Conservation (phyloP, 441 rosid genomes). For the Isatis lusitanica region DNA sequence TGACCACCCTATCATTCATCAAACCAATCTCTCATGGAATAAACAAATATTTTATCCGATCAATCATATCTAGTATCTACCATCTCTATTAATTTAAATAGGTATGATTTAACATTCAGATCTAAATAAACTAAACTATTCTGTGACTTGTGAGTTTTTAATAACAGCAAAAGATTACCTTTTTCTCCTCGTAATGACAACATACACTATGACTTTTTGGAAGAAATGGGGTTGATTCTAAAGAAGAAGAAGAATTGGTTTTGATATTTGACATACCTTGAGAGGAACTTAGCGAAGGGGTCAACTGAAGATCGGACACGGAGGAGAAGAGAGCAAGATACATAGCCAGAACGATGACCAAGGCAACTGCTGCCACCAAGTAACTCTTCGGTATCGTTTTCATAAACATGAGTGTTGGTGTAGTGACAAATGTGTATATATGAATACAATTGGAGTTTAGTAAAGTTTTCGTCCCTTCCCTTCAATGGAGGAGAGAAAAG, state of each 20-base stretch:
- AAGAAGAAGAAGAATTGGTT: background rate
- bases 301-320: conserved; percentile 1
- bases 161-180: background rate
- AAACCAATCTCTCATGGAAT: background rate
- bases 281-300: conserved; percentile 5
- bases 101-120: background rate
- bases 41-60: background rate
- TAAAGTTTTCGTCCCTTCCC: background rate
- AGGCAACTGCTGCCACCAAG: background rate
- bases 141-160: background rate
- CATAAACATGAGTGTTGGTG: background rate
- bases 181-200: background rate
- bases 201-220: background rate
- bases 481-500: conserved; percentile 21
- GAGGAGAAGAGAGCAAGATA: conserved; percentile 13
- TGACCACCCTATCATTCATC: too few species aligned
- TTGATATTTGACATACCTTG: conserved; percentile 26
- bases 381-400: conserved; percentile 1
- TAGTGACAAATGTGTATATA: background rate
- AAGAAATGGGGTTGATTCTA: background rate
- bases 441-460: background rate
- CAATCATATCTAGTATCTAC: background rate
- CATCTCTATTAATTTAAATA: background rate
- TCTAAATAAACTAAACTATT: background rate
- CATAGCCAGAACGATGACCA: conserved; percentile 11